phyloP scores from a whole-genome alignment of 257 asterid species.

The Nyctanthes arbortristis region DNA sequence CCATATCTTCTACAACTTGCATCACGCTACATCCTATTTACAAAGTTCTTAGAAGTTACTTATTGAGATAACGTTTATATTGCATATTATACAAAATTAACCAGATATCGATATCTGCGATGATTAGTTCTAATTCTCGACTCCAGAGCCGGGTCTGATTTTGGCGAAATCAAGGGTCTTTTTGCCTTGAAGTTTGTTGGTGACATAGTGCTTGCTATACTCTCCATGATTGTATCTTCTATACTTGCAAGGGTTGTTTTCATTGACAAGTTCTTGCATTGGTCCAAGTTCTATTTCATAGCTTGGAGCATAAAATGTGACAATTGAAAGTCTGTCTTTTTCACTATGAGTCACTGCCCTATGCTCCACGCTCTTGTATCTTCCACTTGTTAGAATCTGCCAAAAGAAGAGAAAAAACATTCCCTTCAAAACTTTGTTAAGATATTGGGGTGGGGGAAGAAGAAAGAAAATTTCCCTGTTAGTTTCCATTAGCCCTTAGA shows the following conservation, averaged over 20 bases:
- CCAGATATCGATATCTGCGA: not conserved
- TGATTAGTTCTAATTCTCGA: not conserved
- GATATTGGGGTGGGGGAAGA: no score
- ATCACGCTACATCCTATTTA: conserved; percentile 30
- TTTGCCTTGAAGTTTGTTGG: conserved; percentile 92
- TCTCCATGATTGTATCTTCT: conserved; percentile 95
- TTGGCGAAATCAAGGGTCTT: conserved; percentile 82
- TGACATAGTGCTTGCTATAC: conserved; percentile 84
- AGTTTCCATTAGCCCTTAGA: no score
- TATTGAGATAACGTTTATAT: not conserved
- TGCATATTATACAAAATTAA: not conserved
- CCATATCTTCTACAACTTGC: conserved; percentile 20
- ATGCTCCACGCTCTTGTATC: conserved; percentile 94
- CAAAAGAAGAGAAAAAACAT: not conserved
- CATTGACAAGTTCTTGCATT: conserved; percentile 51
- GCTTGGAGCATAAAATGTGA: conserved; percentile 95
- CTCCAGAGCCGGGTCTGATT: conserved; percentile 21
- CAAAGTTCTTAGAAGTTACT: conserved; percentile 26
- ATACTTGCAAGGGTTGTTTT: conserved; percentile 59
- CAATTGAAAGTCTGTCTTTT: conserved; percentile 81
- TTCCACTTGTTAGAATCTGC: conserved; percentile 84
- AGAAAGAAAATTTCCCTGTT: no score
- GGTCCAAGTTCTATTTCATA: conserved; percentile 83
- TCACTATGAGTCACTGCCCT: conserved; percentile 85
- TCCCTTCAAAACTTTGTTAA: no score